Conservation (phyloP, 148 eudicot species). For the Pouteria glomerata region DNA sequence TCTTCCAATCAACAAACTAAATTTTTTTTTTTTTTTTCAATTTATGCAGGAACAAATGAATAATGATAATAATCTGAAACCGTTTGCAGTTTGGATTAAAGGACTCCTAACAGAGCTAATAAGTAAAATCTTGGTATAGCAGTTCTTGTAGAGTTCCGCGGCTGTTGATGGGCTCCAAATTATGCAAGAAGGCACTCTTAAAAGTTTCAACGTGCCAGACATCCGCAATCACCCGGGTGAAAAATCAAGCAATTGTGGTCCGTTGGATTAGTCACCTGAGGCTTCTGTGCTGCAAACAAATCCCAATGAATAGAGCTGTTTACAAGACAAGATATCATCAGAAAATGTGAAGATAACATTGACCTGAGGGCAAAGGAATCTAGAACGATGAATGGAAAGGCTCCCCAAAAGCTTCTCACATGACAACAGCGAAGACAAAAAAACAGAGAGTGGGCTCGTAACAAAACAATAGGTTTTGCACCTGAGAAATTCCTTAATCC, state of each 20-base stretch:
- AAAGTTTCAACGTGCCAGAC: conserved; percentile 6
- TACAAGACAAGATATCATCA: not conserved
- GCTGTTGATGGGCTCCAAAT: not conserved
- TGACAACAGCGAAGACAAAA: not conserved
- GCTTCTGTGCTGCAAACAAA: not conserved
- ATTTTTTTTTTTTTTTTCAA: no score
- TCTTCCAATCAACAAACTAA: not conserved
- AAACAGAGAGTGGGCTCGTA: no score
- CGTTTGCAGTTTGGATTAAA: not conserved
- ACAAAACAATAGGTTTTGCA: no score
- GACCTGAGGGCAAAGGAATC: not conserved
- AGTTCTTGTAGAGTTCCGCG: not conserved
- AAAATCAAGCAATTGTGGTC: not conserved
- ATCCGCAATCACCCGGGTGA: not conserved
- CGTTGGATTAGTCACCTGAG: not conserved
- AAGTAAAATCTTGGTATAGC: not conserved
- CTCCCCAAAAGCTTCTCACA: not conserved
- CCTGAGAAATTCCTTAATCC: not conserved
- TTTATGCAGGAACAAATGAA: conserved; percentile 1
- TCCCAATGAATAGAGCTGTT: not conserved
- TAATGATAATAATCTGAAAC: not conserved
- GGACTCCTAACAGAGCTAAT: not conserved
- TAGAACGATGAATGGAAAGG: not conserved
- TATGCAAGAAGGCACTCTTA: not conserved
- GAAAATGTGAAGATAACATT: not conserved